Base-by-base conservation (phyloP, 352 stramenopile genomes). In the Globisporangium alternatum region DNA sequence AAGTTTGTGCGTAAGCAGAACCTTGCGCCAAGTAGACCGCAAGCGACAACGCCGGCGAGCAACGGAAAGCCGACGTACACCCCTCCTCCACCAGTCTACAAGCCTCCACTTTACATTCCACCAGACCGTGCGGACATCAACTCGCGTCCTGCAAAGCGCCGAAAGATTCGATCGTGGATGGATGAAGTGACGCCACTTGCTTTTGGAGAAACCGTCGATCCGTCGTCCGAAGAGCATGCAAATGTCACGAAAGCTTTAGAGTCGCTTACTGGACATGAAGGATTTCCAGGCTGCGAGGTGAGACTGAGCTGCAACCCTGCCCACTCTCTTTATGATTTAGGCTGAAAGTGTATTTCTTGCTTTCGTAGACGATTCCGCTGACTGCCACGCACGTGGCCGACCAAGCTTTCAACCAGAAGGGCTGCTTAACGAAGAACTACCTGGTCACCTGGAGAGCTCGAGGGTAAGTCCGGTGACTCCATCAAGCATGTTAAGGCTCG, bases 151-250 rank as follows among this genome's bases (percentile, higher is more conserved):
- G 64, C 83, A 0, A 96, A 96, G 69, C 83, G 85, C 33, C 85
- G 87, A 35, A 96, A 96, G 78, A 93, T 96, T 49, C 85, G 87
- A 12, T 90, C 87, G 49, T 96, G 87, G 87, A 74, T 90, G 61
- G 87, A 96, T 48, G 85, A 94, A 12, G 87, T 94, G 4, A 33
- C 78, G 10, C 79, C 83, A 25, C 66, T 96, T 6, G 57, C 72
- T 37, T 89, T 80, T 56, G 87, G 87, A 8, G 79, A 93, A 37
- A 75, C 70, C 25, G 37, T 96, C 48, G 65, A 80, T 41, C 44
- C 72, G 1, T 78, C 70, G n/a, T 92, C 83, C 1, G 79, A 92
- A 25, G 83, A 91, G 53, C 83, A 96, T 52, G 57, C 71, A 25
- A 77, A 76, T 25, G 56, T 92, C 21, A 61, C 60, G 21, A 77